Evolutionary conservation across 306 rosid species (phyloP).

Genomic region (Crataegus laevigata): DNA sequence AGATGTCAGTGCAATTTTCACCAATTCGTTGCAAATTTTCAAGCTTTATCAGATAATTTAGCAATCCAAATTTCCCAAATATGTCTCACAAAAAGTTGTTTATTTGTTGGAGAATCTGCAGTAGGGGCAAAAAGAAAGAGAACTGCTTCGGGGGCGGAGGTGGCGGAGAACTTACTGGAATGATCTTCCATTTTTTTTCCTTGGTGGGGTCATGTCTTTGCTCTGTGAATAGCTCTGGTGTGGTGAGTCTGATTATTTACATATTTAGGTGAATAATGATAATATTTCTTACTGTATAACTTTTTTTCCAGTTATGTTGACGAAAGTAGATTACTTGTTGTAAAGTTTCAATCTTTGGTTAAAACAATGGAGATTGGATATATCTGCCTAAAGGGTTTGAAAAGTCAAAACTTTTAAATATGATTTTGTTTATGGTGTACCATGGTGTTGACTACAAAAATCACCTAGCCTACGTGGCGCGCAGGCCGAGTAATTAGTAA

Average conservation of each 20-base stretch:
- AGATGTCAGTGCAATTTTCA: constrained; percentile 19
- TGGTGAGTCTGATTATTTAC: background rate
- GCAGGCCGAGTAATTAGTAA: too few species aligned
- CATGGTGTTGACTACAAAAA: too few species aligned
- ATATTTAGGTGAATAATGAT: background rate
- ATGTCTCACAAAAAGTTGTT: background rate
- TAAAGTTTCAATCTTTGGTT: background rate
- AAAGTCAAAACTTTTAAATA: too few species aligned
- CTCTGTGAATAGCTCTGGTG: background rate
- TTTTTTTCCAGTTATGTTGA: background rate
- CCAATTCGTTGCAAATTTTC: constrained; percentile 3
- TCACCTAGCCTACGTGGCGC: too few species aligned
- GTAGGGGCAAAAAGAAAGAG: constrained; percentile 60
- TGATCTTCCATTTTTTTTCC: background rate
- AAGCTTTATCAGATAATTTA: constrained; percentile 6
- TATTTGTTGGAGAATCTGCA: background rate
- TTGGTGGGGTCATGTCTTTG: background rate
- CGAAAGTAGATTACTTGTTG: background rate
- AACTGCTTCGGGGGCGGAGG: constrained; percentile 35
- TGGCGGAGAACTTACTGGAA: background rate
- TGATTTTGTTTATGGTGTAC: too few species aligned
- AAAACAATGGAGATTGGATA: background rate
- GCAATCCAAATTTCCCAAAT: background rate
- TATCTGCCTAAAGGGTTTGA: too few species aligned
- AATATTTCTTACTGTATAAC: background rate